Base-by-base conservation (phyloP, 768 basidiomycete genomes). In the Macrolepiota fuliginosa region DNA sequence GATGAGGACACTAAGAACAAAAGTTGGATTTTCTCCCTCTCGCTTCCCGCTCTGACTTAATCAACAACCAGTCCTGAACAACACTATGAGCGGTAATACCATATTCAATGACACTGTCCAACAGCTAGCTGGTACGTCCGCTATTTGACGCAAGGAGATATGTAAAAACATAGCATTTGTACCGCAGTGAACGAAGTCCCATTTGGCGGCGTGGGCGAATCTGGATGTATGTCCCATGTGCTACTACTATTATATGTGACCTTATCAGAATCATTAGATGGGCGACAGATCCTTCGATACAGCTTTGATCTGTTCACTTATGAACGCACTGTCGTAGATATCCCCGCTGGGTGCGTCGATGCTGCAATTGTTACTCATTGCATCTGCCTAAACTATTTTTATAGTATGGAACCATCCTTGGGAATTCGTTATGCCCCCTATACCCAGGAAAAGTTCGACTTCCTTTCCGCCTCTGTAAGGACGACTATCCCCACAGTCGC, bases 71-170 rank as follows among this genome's bases (percentile, higher is more conserved):
- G 88, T 91, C 53, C 65, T 85, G 54, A 71, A 77, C 17, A 72
- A 75, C 47, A 90, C 89, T 0, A 76, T 72, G 53, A 88, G 86
- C 59, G 90, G 90, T 1, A 73, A 73, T 22, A 70, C 86, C 4
- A 71, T 80, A 0, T 79, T 86, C 58, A 89, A 89, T 62, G 89
- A 91, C 62, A 81, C 80, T 0, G 74, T 88, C 70, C 78, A 80
- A 64, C 85, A 85, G 42, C 69, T 87, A 6, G 64, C 72, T 22
- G 75, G 85, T 86, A 60, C 19, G 78, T 68, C 32, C 24, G 6
- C n/a, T 11, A 1, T 45, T 9, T 45, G 42, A 19, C n/a, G n/a
- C n/a, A 7, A 3, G 4, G 6, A 19, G 19, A 15, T 9, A n/a
- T 17, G 0, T 6, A n/a, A 1, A 45, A 19, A 6, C 9, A 6